phyloP scores from a whole-genome alignment of 352 stramenopile genomes.

The Globisporangium viniferum region DNA sequence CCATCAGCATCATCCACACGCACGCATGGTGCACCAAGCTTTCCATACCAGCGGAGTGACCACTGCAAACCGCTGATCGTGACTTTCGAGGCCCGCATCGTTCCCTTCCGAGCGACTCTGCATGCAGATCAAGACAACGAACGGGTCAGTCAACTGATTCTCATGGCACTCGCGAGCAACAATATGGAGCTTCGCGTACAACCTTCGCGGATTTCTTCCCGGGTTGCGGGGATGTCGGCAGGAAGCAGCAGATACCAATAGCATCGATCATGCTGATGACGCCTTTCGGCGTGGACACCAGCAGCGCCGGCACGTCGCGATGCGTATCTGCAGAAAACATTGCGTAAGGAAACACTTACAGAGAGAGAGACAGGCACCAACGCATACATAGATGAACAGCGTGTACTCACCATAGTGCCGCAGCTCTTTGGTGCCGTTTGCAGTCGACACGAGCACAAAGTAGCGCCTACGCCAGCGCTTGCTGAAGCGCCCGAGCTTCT shows the following conservation, averaged over 20 bases:
- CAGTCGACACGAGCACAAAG: slow-evolving; percentile 71
- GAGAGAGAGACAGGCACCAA: neutral
- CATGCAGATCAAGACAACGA: neutral
- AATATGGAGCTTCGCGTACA: slow-evolving; percentile 28
- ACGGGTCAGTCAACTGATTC: neutral
- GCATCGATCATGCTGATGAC: slow-evolving; percentile 69
- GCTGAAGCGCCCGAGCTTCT: slow-evolving; percentile 81
- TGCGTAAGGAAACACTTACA: neutral
- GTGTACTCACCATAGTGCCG: slow-evolving; percentile 56
- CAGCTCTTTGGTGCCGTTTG: slow-evolving; percentile 68
- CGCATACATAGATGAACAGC: too few species aligned
- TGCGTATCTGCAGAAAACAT: slow-evolving; percentile 31
- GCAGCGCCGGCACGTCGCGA: slow-evolving; percentile 54
- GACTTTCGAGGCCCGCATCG: slow-evolving; percentile 44
- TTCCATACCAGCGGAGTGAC: slow-evolving; percentile 57
- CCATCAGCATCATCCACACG: neutral
- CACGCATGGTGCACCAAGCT: neutral
- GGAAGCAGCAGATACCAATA: slow-evolving; percentile 77
- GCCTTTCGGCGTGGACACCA: slow-evolving; percentile 69
- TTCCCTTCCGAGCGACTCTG: slow-evolving; percentile 57
- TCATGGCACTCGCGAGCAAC: neutral
- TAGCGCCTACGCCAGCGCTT: slow-evolving; percentile 78
- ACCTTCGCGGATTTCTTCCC: slow-evolving; percentile 56
- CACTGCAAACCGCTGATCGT: slow-evolving; percentile 78
- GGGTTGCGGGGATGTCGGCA: slow-evolving; percentile 30